phyloP scores from a whole-genome alignment of 352 stramenopile genomes.

The Pythium phragmitis region DNA sequence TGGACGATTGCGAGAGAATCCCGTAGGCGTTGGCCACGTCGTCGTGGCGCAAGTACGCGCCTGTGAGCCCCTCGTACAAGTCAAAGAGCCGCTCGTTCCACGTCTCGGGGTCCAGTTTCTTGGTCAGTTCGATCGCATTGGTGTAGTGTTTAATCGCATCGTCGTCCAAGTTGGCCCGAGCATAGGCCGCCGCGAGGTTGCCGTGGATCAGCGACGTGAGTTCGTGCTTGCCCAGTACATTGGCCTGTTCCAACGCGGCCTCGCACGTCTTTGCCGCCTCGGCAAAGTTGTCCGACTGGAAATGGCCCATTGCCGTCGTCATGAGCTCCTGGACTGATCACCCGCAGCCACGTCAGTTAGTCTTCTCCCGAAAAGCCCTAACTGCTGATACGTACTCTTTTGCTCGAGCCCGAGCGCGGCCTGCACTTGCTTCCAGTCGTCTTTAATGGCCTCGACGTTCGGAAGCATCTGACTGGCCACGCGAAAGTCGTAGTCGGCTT shows the following conservation, averaged over 20 bases:
- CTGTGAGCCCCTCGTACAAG: conserved; percentile 50
- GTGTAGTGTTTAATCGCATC: conserved; percentile 67
- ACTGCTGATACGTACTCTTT: conserved; percentile 9
- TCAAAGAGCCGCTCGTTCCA: conserved; percentile 58
- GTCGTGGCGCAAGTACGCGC: conserved; percentile 51
- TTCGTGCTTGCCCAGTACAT: conserved; percentile 56
- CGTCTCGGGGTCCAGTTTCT: conserved; percentile 25
- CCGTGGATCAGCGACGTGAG: conserved; percentile 66
- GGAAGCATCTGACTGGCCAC: conserved; percentile 53
- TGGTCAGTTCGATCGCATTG: conserved; percentile 39
- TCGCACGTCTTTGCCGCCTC: conserved; percentile 46
- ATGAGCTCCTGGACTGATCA: conserved; percentile 50
- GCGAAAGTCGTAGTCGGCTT: conserved; percentile 51
- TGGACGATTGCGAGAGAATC: conserved; percentile 52
- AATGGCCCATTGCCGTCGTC: conserved; percentile 53
- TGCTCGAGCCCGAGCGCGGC: conserved; percentile 43
- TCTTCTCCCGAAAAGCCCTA: not conserved
- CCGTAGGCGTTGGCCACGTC: conserved; percentile 55
- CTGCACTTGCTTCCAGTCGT: conserved; percentile 57
- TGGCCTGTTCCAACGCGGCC: conserved; percentile 44
- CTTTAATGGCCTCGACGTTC: conserved; percentile 43
- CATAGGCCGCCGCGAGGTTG: conserved; percentile 60
- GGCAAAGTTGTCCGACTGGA: conserved; percentile 58
- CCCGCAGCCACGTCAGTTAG: not conserved
- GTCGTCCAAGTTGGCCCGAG: conserved; percentile 49